Percentiles rank a stretch among this genome's conserved stretches.
These are phyloP conservation scores for Isabelozyma pseudorhagii DNA, from an alignment of 805 yeast species.

Conservation along the genomic window DNA sequence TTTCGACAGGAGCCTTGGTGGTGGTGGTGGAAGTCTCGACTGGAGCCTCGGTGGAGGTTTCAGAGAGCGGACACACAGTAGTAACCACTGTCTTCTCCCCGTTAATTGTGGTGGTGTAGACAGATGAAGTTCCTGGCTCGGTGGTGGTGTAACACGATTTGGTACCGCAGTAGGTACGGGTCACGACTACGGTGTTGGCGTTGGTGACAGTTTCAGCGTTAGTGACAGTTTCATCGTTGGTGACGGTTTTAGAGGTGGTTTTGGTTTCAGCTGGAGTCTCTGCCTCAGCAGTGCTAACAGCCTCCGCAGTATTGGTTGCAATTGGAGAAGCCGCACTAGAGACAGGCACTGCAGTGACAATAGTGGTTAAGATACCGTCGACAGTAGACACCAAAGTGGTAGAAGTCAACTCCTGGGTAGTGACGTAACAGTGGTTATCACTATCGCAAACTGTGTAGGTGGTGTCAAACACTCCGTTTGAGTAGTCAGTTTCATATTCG, in stretches of 20 bases:
- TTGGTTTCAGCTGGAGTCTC: background rate
- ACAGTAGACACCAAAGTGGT: constrained; percentile 36
- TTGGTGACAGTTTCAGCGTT: constrained; percentile 23
- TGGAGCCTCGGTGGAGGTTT: constrained; percentile 2
- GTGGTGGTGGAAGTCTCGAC: constrained; percentile 10
- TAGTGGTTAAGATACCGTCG: constrained; percentile 37
- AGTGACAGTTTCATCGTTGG: constrained; percentile 12
- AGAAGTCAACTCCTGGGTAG: constrained; percentile 27
- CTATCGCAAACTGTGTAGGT: constrained; percentile 31
- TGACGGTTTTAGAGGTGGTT: background rate
- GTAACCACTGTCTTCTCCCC: constrained; percentile 39
- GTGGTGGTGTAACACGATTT: constrained; percentile 34
- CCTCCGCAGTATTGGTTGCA: background rate
- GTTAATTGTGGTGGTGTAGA: constrained; percentile 34
- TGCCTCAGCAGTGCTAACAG: background rate
- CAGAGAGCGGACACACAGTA: constrained; percentile 24
- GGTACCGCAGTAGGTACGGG: constrained; percentile 31
- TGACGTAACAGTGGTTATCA: constrained; percentile 24
- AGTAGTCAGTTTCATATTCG: constrained; percentile 22
- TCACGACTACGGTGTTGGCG: constrained; percentile 10
- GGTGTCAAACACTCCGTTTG: constrained; percentile 10
- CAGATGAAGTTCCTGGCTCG: constrained; percentile 25
- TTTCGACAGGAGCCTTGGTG: constrained; percentile 6
- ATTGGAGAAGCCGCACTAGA: constrained; percentile 2
- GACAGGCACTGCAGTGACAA: constrained; percentile 31